A percentile compares a stretch with the other conserved stretches of the same genome.
phyloP scores from a whole-genome alignment of 768 basidiomycete genomes.

The Lactifluus piperatus region DNA sequence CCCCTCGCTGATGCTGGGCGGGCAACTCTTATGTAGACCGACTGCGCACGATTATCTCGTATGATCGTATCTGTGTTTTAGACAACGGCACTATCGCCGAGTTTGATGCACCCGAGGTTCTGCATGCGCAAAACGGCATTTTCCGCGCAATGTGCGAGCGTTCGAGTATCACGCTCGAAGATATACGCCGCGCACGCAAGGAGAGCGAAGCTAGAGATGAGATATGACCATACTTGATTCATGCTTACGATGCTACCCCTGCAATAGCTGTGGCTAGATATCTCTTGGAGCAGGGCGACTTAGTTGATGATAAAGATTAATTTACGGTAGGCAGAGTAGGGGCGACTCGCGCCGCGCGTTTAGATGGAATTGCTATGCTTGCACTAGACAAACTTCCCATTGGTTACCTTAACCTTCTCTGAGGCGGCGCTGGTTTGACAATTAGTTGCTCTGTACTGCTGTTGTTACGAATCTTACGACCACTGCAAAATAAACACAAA shows the following conservation, averaged over 20 bases:
- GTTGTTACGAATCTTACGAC: too few relatives aligned
- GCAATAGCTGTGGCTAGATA: background rate
- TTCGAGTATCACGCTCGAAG: slow-evolving; percentile 63
- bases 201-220: slow-evolving; percentile 9
- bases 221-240: background rate
- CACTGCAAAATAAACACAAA: background rate
- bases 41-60: slow-evolving; percentile 76
- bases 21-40: too few relatives aligned
- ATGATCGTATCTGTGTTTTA: slow-evolving; percentile 85
- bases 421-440: too few relatives aligned
- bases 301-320: background rate
- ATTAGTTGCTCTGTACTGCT: too few relatives aligned
- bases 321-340: background rate
- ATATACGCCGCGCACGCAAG: slow-evolving; percentile 41
- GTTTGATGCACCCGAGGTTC: slow-evolving; percentile 67
- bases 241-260: background rate
- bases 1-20: too few relatives aligned
- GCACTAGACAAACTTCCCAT: too few relatives aligned
- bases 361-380: background rate
- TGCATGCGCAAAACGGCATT: slow-evolving; percentile 55
- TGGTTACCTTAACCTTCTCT: too few relatives aligned
- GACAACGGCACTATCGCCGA: slow-evolving; percentile 77
- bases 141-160: slow-evolving; percentile 84
- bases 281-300: background rate
- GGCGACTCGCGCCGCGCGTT: background rate